Percentiles rank a stretch among this genome's conserved stretches.
These are phyloP conservation scores for Evansstolkia leycettana DNA, from an alignment of 495 filamentous ascomycete species.

Conservation along the genomic window DNA sequence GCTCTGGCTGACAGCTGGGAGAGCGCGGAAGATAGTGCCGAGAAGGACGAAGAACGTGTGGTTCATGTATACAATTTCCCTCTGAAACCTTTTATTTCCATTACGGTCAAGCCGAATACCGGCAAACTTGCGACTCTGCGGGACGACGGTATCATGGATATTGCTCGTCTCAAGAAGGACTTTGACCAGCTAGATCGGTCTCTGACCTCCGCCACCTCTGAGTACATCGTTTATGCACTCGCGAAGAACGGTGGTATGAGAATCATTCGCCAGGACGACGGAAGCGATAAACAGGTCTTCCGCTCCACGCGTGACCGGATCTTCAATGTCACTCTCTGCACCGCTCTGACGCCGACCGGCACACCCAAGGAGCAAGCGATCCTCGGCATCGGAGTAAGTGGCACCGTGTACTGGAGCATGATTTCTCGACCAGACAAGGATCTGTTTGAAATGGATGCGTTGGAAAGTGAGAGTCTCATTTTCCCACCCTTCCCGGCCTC, in stretches of 20 bases:
- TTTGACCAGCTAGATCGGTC: constrained; percentile 96
- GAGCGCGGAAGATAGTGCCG: constrained; percentile 62
- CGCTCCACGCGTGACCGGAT: constrained; percentile 77
- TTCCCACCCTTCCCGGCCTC: constrained; percentile 67
- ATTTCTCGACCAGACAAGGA: constrained; percentile 61
- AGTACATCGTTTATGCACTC: constrained; percentile 87
- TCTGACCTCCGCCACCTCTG: constrained; percentile 76
- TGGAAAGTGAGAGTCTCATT: constrained; percentile 67
- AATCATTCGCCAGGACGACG: constrained; percentile 88
- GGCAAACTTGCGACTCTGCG: constrained; percentile 41
- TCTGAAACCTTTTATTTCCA: constrained; percentile 86
- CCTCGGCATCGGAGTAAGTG: constrained; percentile 85
- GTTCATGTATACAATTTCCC: constrained; percentile 89
- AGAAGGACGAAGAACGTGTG: constrained; percentile 51
- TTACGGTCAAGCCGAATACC: constrained; percentile 34
- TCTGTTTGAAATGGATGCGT: constrained; percentile 54
- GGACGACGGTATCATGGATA: constrained; percentile 66
- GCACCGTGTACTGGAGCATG: constrained; percentile 83
- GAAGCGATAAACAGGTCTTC: constrained; percentile 79
- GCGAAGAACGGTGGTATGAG: constrained; percentile 82
- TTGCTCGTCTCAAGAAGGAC: constrained; percentile 88
- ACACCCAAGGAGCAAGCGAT: constrained; percentile 56
- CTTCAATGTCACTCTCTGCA: constrained; percentile 81
- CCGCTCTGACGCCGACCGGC: constrained; percentile 34
- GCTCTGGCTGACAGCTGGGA: constrained; percentile 58